Conservation (phyloP, 768 basidiomycete genomes). For the Rhodosporidiobolus sp. region DNA sequence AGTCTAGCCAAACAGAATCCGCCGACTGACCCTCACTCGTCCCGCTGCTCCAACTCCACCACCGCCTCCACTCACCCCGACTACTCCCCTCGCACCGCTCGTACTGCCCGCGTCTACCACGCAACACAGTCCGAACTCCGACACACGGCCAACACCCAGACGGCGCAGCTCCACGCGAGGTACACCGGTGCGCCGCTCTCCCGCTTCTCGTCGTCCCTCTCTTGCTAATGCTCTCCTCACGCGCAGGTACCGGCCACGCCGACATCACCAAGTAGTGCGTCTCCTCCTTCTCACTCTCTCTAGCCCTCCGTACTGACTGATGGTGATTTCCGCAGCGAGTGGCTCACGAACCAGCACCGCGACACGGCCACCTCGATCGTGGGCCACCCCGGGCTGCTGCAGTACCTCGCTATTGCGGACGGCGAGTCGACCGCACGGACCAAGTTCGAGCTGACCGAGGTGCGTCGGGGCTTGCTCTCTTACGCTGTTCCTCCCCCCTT, state of each 20-base stretch:
- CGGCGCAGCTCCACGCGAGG: conserved; percentile 62
- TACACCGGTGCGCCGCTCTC: conserved; percentile 57
- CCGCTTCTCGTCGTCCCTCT: neutral
- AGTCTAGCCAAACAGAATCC: too few species aligned
- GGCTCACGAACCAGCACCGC: conserved; percentile 95
- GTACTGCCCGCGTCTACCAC: neutral
- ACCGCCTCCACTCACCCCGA: neutral
- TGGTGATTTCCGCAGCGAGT: conserved; percentile 62
- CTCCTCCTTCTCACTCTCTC: neutral
- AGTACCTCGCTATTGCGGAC: conserved; percentile 88
- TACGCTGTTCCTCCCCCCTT: neutral
- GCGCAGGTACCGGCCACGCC: conserved; percentile 86
- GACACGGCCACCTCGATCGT: conserved; percentile 91
- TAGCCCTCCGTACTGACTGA: neutral
- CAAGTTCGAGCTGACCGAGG: conserved; percentile 95
- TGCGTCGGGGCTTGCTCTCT: conserved; percentile 46
- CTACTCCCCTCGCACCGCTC: neutral
- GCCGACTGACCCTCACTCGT: neutral
- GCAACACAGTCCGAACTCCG: conserved; percentile 63
- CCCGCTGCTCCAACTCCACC: neutral
- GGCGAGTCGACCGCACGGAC: conserved; percentile 84
- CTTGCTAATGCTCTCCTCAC: neutral
- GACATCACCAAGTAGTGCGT: conserved; percentile 93
- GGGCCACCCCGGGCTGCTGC: conserved; percentile 79
- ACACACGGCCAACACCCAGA: conserved; percentile 93